Base-by-base conservation (phyloP, 257 asterid species). In the Salvia miltiorrhiza region DNA sequence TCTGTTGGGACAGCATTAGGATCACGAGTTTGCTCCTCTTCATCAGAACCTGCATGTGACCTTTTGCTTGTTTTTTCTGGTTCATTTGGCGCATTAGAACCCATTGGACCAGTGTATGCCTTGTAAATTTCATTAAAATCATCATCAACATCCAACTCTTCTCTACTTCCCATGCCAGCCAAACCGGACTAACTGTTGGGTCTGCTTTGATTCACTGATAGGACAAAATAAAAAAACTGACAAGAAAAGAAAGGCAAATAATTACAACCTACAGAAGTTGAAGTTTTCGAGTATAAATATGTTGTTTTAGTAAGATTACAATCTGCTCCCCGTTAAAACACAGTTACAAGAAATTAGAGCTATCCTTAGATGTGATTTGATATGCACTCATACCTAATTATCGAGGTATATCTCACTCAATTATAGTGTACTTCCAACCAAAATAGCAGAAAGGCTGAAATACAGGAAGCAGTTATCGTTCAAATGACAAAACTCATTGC, bases 1-100 rank as follows among this genome's bases (percentile, higher is more conserved):
- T 94, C 99, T 12, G 99, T 94, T 5, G 99, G 99, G 44, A 94
- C 96, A 63, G 97, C 99, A 87, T 94, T 87, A 30, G 97, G 97
- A 65, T 94, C 99, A 48, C 79, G 90, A 39, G 79, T 52, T 69
- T 85, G 93, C 68, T 85, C 91, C 72, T 94, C 99, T 78, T 91
- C 97, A 55, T 94, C 99, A 8, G 95, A 88, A 54, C 87, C 95
- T 21, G 79, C 83, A 78, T 50, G 86, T 3, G 96, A 82, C 83
- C 95, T 86, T 83, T 90, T 91, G 76, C 78, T 75, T 24, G 83
- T 50, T 71, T 50, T 85, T 44, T 90, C 90, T n/a, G 80, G 89
- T 13, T 77, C 71, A 77, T 73, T 76, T 7, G 76, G 65, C 49
- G 83, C 78, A 56, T 68, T 84, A 61, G 95, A 78, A 55, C 80